Evolutionary conservation across 148 eudicot species (phyloP).

Genomic region (Rhododendron ferrugineum): DNA sequence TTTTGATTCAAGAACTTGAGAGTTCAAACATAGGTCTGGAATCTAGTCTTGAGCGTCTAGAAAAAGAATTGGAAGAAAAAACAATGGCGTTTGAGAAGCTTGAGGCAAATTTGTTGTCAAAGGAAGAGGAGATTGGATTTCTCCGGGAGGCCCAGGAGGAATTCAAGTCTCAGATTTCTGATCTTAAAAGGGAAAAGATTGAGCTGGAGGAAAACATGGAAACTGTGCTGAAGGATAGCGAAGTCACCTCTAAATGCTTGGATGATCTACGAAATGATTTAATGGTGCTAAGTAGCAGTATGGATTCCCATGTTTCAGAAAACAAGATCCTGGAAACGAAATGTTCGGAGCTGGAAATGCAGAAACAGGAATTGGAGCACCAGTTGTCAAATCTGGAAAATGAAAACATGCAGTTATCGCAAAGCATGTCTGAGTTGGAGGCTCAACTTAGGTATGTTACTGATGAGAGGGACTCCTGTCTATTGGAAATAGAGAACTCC

Average conservation of each 20-base stretch:
- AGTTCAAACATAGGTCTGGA: slow-evolving; percentile 13
- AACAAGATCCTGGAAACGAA: slow-evolving; percentile 46
- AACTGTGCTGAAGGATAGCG: slow-evolving; percentile 33
- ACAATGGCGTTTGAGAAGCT: slow-evolving; percentile 11
- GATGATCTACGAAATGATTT: slow-evolving; percentile 39
- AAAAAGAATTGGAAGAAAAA: slow-evolving; percentile 16
- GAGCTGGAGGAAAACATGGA: slow-evolving; percentile 38
- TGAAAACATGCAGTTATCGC: slow-evolving; percentile 53
- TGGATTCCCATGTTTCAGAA: slow-evolving; percentile 44
- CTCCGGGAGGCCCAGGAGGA: slow-evolving; percentile 1
- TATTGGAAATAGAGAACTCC: slow-evolving; percentile 44
- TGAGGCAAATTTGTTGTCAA: slow-evolving; percentile 7
- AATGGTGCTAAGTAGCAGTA: slow-evolving; percentile 24
- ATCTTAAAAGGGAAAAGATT: slow-evolving; percentile 29
- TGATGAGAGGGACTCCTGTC: slow-evolving; percentile 49
- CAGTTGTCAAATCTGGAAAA: slow-evolving; percentile 43
- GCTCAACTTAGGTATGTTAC: slow-evolving; percentile 45
- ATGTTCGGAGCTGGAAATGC: slow-evolving; percentile 42
- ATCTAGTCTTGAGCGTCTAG: slow-evolving; percentile 4
- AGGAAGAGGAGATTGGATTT: slow-evolving; percentile 15
- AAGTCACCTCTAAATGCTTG: slow-evolving; percentile 23
- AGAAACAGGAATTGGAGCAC: slow-evolving; percentile 48
- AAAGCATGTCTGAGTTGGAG: slow-evolving; percentile 52
- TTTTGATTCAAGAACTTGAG: slow-evolving; percentile 18
- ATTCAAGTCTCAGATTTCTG: slow-evolving; percentile 42